Evolutionary conservation across 495 filamentous ascomycete genomes (phyloP).

Genomic region (Bacidia rubella): DNA sequence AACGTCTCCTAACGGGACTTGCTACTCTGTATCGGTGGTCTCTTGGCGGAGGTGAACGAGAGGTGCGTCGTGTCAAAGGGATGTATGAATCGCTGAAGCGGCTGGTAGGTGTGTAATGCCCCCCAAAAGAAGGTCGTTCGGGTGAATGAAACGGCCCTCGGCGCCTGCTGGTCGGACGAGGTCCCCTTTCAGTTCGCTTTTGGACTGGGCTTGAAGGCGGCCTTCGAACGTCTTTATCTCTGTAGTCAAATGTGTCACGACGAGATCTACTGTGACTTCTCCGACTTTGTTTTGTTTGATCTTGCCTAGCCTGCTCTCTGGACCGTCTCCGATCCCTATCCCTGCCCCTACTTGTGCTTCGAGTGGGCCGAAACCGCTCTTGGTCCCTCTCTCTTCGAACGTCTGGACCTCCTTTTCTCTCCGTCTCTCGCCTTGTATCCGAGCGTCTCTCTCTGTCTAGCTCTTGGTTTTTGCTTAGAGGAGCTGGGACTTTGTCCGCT

Average conservation of each 20-base stretch:
- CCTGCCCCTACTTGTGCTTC: conserved; percentile 5
- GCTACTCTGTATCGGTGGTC: background rate
- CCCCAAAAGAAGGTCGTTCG: conserved; percentile 6
- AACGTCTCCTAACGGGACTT: conserved; percentile 5
- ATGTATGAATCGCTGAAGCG: conserved; percentile 16
- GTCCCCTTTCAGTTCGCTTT: conserved; percentile 10
- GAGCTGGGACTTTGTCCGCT: conserved; percentile 5
- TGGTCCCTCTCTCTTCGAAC: conserved; percentile 8
- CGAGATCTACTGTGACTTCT: conserved; percentile 37
- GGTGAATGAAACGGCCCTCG: conserved; percentile 11
- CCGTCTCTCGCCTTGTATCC: background rate
- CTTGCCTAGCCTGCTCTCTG: background rate
- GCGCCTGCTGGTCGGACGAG: conserved; percentile 9
- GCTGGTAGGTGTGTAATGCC: conserved; percentile 9
- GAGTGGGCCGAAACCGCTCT: conserved; percentile 8
- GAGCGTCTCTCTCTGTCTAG: background rate
- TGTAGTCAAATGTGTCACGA: conserved; percentile 10
- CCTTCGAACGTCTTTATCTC: conserved; percentile 11
- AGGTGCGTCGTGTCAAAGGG: conserved; percentile 10
- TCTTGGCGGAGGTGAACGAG: conserved; percentile 11
- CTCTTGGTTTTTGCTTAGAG: background rate
- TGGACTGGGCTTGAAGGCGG: conserved; percentile 11
- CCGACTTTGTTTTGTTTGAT: conserved; percentile 27
- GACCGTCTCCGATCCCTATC: background rate
- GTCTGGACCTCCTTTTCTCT: conserved; percentile 6